Conservation (phyloP, 2,329 filamentous ascomycete species). For the Penicillium sumatraense region DNA sequence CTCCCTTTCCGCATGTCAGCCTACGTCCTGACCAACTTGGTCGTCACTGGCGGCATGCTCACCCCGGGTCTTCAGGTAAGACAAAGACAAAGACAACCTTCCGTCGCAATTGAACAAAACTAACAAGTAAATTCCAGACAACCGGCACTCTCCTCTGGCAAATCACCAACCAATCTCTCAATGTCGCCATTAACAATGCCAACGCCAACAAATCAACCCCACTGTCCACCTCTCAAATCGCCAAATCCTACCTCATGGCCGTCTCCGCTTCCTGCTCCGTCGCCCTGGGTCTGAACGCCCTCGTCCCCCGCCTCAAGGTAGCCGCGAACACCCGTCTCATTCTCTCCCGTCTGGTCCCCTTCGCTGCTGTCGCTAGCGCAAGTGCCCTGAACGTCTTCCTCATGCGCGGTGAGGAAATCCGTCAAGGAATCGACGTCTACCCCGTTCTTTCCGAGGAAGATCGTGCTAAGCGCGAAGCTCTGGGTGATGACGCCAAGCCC, state of each 20-base stretch:
- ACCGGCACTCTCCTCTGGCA: constrained; percentile 91
- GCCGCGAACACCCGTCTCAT: constrained; percentile 75
- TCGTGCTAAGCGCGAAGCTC: constrained; percentile 66
- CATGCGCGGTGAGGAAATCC: constrained; percentile 96
- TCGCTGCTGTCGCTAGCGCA: constrained; percentile 90
- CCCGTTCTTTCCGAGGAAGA: constrained; percentile 75
- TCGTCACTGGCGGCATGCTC: constrained; percentile 96
- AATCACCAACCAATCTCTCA: constrained; percentile 94
- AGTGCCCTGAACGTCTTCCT: constrained; percentile 94
- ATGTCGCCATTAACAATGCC: constrained; percentile 95
- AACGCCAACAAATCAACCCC: constrained; percentile 98
- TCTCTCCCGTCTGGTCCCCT: constrained; percentile 87
- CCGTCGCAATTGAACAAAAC: too few relatives aligned
- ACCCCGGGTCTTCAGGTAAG: constrained; percentile 74
- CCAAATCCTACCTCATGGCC: constrained; percentile 88
- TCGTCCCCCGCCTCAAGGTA: constrained; percentile 84
- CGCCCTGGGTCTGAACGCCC: constrained; percentile 84
- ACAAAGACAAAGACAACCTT: too few relatives aligned
- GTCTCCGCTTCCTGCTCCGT: constrained; percentile 94
- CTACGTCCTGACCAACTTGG: constrained; percentile 89
- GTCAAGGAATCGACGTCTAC: constrained; percentile 88
- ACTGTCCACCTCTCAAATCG: constrained; percentile 76
- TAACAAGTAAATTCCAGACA: constrained; percentile 66
- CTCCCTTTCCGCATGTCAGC: constrained; percentile 97
- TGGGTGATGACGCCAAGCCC: constrained; percentile 59